phyloP scores from a whole-genome alignment of 768 basidiomycete species.

The Podaxis sp. region DNA sequence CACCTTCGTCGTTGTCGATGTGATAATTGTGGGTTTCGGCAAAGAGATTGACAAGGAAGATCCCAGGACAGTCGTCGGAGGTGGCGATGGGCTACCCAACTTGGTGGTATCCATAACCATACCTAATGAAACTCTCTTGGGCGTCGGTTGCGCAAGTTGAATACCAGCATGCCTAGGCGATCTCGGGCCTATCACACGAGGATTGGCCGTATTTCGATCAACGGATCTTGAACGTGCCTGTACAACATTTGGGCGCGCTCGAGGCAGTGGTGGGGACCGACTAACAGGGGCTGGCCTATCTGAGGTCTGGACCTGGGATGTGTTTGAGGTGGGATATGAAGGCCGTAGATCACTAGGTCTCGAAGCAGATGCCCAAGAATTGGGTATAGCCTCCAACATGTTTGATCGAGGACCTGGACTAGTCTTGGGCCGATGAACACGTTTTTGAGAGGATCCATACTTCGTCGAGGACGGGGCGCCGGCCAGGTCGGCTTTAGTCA shows the following conservation, averaged over 20 bases:
- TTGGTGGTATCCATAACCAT: slow-evolving; percentile 13
- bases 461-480: background rate
- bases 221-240: slow-evolving; percentile 6
- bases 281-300: background rate
- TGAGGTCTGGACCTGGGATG: background rate
- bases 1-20: background rate
- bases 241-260: background rate
- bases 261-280: background rate
- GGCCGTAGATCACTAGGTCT: slow-evolving; percentile 12
- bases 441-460: background rate
- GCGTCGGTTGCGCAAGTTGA: slow-evolving; percentile 7
- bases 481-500: background rate
- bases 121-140: slow-evolving; percentile 8
- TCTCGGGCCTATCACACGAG: slow-evolving; percentile 6
- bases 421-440: background rate
- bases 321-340: background rate
- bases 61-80: background rate
- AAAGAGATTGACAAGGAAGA: background rate
- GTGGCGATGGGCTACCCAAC: slow-evolving; percentile 8
- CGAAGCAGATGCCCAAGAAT: slow-evolving; percentile 13
- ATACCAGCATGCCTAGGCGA: background rate
- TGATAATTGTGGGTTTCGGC: slow-evolving; percentile 1
- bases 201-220: background rate
- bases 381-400: slow-evolving; percentile 9
- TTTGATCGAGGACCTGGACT: background rate